A percentile compares a stretch with the other conserved stretches of the same genome.
Evolutionary conservation across 148 eudicot genomes (phyloP).

Genomic region (Nyssa sinensis): DNA sequence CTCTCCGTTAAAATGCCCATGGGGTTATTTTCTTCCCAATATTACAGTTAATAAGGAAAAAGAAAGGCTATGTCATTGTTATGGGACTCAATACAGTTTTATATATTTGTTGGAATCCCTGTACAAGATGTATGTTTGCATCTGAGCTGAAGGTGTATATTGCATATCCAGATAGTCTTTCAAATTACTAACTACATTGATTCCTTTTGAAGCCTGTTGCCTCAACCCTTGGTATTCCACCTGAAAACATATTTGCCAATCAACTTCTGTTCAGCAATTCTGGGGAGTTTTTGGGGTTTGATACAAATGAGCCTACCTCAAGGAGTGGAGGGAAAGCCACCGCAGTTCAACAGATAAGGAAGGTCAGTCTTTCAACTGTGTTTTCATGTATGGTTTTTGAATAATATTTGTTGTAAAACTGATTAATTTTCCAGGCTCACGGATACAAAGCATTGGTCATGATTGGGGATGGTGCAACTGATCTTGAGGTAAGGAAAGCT

Average conservation of each 20-base stretch:
- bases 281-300: constrained; percentile 81
- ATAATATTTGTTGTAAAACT: constrained; percentile 2
- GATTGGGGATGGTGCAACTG: constrained; percentile 99
- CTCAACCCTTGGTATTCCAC: constrained; percentile 74
- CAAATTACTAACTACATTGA: constrained; percentile 13
- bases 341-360: constrained; percentile 81
- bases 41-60: background rate
- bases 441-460: constrained; percentile 79
- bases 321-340: constrained; percentile 93
- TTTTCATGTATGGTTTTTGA: background rate
- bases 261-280: constrained; percentile 62
- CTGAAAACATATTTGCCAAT: constrained; percentile 80
- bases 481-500: constrained; percentile 76
- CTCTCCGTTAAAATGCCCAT: constrained; percentile 3
- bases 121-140: background rate
- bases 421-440: constrained; percentile 45
- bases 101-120: background rate
- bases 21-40: background rate
- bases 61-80: too few species aligned
- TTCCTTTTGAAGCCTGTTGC: constrained; percentile 79
- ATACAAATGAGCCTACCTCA: constrained; percentile 86
- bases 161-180: constrained; percentile 4
- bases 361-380: constrained; percentile 45
- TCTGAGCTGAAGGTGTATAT: constrained; percentile 5
- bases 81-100: background rate